A percentile compares a stretch with the other conserved stretches of the same genome.
phyloP scores from a whole-genome alignment of 2,329 filamentous ascomycete genomes.

The Verticillium albo-atrum region DNA sequence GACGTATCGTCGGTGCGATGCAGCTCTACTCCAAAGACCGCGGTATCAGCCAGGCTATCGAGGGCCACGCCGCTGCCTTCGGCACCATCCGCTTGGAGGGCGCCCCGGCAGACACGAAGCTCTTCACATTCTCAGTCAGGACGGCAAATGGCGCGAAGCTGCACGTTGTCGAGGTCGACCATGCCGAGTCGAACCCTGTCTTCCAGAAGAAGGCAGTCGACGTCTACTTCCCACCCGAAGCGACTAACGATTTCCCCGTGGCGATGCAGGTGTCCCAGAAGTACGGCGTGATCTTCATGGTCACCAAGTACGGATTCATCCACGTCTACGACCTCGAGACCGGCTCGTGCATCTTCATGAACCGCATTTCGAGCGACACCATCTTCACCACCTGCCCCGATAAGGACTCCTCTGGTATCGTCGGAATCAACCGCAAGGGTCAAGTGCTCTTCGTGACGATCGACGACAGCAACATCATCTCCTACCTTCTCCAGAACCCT shows the following conservation, averaged over 20 bases:
- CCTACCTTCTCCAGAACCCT: slow-evolving; percentile 93
- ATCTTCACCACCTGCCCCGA: slow-evolving; percentile 94
- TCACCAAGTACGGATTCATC: slow-evolving; percentile 99
- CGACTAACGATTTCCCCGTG: slow-evolving; percentile 94
- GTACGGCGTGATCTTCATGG: slow-evolving; percentile 94
- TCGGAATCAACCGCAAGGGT: slow-evolving; percentile 95
- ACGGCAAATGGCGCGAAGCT: slow-evolving; percentile 88
- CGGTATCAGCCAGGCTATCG: slow-evolving; percentile 95
- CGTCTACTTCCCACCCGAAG: slow-evolving; percentile 95
- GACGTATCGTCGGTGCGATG: slow-evolving; percentile 92
- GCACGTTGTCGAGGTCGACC: slow-evolving; percentile 96
- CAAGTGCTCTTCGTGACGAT: slow-evolving; percentile 93
- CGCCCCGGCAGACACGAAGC: slow-evolving; percentile 83
- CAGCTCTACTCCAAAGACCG: slow-evolving; percentile 95
- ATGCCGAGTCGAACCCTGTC: slow-evolving; percentile 79
- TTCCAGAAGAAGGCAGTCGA: slow-evolving; percentile 97
- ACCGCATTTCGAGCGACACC: slow-evolving; percentile 97
- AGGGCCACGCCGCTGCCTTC: slow-evolving; percentile 94
- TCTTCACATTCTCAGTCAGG: slow-evolving; percentile 95
- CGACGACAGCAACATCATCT: slow-evolving; percentile 86
- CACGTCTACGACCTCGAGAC: slow-evolving; percentile 98
- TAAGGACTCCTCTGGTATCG: slow-evolving; percentile 76
- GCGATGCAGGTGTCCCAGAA: slow-evolving; percentile 96
- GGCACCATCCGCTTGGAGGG: slow-evolving; percentile 86
- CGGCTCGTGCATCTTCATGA: slow-evolving; percentile 97